Evolutionary conservation across 1,284 basidiomycete species (phyloP).

Genomic region (Moesziomyces sp.): DNA sequence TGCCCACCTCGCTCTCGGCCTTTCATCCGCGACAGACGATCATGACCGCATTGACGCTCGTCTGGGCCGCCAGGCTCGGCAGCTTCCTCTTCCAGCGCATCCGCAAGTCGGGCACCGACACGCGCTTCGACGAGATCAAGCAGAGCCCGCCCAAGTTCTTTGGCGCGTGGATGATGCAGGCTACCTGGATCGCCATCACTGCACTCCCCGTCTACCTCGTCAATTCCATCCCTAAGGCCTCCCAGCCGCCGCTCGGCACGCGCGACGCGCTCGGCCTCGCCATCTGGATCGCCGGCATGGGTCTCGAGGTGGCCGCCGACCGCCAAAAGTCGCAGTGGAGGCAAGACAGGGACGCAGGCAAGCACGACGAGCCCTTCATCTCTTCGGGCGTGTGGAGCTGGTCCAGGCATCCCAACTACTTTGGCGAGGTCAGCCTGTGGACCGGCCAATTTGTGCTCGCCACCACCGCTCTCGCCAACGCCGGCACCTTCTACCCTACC

Average conservation of each 20-base stretch:
- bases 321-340: slow-evolving; percentile 79
- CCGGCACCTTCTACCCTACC: slow-evolving; percentile 69
- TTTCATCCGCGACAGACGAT: slow-evolving; percentile 76
- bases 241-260: slow-evolving; percentile 74
- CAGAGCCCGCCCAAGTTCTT: slow-evolving; percentile 75
- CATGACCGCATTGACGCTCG: slow-evolving; percentile 72
- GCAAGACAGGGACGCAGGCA: slow-evolving; percentile 74
- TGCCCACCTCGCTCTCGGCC: slow-evolving; percentile 63
- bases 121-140: slow-evolving; percentile 78
- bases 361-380: slow-evolving; percentile 81
- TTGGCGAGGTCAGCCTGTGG: slow-evolving; percentile 81
- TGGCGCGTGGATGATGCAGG: slow-evolving; percentile 79
- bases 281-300: slow-evolving; percentile 71
- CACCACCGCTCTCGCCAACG: slow-evolving; percentile 28
- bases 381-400: slow-evolving; percentile 77
- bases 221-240: slow-evolving; percentile 74
- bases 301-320: slow-evolving; percentile 70
- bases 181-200: slow-evolving; percentile 77
- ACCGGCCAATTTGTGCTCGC: slow-evolving; percentile 76
- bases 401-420: slow-evolving; percentile 82
- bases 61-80: slow-evolving; percentile 77
- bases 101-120: slow-evolving; percentile 73
- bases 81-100: slow-evolving; percentile 74
- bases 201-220: slow-evolving; percentile 71
- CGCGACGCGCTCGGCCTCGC: slow-evolving; percentile 75